A percentile compares a stretch with the other conserved stretches of the same genome.
phyloP scores from a whole-genome alignment of 148 eudicot genomes.

The Suaeda aralocaspica region DNA sequence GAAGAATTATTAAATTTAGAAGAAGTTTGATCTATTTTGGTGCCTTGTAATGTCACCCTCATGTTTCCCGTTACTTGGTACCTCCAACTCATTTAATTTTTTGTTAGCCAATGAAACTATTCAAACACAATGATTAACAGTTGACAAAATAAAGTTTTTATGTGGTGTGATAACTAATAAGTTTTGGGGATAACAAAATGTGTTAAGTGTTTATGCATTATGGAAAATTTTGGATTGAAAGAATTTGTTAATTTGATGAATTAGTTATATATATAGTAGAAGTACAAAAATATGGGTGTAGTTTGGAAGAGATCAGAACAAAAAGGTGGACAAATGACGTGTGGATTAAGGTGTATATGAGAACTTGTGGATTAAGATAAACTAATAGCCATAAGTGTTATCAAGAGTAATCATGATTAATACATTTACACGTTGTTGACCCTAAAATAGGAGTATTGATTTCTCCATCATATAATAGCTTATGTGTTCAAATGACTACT shows the following conservation, averaged over 20 bases:
- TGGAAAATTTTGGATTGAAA: no score
- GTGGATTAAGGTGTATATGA: not conserved
- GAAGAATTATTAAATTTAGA: slow-evolving; percentile 14
- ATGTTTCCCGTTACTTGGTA: slow-evolving; percentile 19
- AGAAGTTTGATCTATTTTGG: slow-evolving; percentile 15
- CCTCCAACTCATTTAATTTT: slow-evolving; percentile 16
- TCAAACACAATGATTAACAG: no score
- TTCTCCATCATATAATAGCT: no score
- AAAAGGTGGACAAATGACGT: slow-evolving; percentile 7
- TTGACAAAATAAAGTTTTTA: no score
- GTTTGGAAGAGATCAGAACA: not conserved
- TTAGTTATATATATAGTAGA: no score
- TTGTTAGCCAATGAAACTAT: no score
- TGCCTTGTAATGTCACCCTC: slow-evolving; percentile 14
- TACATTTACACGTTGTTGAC: not conserved
- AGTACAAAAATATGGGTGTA: not conserved
- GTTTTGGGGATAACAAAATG: not conserved
- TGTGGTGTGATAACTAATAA: no score
- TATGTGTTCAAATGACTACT: no score
- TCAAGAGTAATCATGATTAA: not conserved
- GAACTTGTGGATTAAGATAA: not conserved
- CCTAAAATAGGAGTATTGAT: no score
- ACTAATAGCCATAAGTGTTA: no score
- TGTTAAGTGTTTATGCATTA: no score
- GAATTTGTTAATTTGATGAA: not conserved